Evolutionary conservation across 2,329 filamentous ascomycete genomes (phyloP).

Genomic region (Alternaria hordeiaustralica): DNA sequence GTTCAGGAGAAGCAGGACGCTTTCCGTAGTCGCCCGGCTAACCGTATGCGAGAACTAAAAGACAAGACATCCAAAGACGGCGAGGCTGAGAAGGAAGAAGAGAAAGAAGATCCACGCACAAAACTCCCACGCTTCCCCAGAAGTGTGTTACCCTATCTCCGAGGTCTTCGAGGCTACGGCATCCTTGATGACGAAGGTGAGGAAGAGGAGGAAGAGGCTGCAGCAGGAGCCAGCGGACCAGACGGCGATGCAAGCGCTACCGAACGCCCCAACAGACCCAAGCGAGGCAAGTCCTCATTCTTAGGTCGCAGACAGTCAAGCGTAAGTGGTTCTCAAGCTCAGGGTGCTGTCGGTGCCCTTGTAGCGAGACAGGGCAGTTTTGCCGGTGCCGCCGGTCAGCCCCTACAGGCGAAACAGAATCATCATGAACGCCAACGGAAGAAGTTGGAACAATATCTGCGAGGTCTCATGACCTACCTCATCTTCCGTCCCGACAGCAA

Average conservation of each 20-base stretch:
- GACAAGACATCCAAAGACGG: slow-evolving; percentile 27
- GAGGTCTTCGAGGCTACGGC: slow-evolving; percentile 74
- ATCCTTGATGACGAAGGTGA: slow-evolving; percentile 71
- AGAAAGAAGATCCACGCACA: slow-evolving; percentile 67
- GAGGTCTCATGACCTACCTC: slow-evolving; percentile 93
- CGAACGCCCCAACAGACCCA: slow-evolving; percentile 63
- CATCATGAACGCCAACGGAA: slow-evolving; percentile 83
- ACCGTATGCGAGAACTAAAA: slow-evolving; percentile 21
- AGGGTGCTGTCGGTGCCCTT: slow-evolving; percentile 29
- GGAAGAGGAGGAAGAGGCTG: slow-evolving; percentile 71
- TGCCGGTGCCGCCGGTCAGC: slow-evolving; percentile 44
- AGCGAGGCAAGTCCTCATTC: slow-evolving; percentile 63
- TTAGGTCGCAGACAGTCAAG: slow-evolving; percentile 67
- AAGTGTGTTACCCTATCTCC: slow-evolving; percentile 87
- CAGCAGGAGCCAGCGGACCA: slow-evolving; percentile 60
- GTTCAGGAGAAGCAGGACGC: slow-evolving; percentile 83
- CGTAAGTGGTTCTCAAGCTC: slow-evolving; percentile 44
- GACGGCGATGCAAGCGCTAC: slow-evolving; percentile 74
- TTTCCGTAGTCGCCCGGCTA: slow-evolving; percentile 67
- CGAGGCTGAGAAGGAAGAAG: slow-evolving; percentile 45
- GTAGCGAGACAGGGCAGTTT: slow-evolving; percentile 49
- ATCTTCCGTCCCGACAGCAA: slow-evolving; percentile 98
- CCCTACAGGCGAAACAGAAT: slow-evolving; percentile 55
- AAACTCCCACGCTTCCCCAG: slow-evolving; percentile 90
- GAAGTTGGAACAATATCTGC: slow-evolving; percentile 87